Base-by-base conservation (phyloP, 768 basidiomycete species). In the Cystofilobasidium macerans region DNA sequence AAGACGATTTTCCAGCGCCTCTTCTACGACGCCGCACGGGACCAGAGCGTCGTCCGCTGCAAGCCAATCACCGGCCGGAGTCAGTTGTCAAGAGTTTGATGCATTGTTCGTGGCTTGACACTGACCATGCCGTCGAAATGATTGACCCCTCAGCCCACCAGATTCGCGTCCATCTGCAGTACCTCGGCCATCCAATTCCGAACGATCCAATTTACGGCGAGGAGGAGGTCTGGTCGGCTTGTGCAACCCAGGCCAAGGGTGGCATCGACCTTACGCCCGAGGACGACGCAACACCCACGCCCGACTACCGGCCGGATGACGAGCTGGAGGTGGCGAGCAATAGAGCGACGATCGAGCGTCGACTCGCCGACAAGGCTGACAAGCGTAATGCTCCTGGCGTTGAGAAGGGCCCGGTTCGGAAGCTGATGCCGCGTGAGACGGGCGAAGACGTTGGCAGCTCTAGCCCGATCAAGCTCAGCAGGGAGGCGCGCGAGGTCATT, bases 201-300 rank as follows among this genome's bases (percentile, higher is more conserved):
- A 98, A 99, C 73, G 95, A 98, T 71, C 89, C 92, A 2, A 82
- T 98, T 3, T 99, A 99, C 76, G 86, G 87, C 22, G 86, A 87
- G 67, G 24, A 69, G 0, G 68, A 67, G 4, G 77, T 79, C 12
- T 81, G 79, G 68, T 53, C 58, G 22, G 64, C 57, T 6, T 40
- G 47, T 16, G 26, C 79, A 32, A 81, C 82, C 22, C 74, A 88
- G 9, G 91, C 90, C 11, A 84, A 82, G 74, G 86, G 86, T 8
- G 91, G 91, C 0, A 82, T 95, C 62, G 89, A 93, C 71, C 80
- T 83, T 33, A 80, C 81, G 0, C 88, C 90, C 9, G 83, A 81
- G 70, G 80, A 83, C 16, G 81, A 84, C 51, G 28, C 69, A 85
- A 86, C 11, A 87, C 86, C 4, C 78, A 78, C 18, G 82, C 84